phyloP scores from a whole-genome alignment of 2,329 filamentous ascomycete species.

The Trichoderma gracile region DNA sequence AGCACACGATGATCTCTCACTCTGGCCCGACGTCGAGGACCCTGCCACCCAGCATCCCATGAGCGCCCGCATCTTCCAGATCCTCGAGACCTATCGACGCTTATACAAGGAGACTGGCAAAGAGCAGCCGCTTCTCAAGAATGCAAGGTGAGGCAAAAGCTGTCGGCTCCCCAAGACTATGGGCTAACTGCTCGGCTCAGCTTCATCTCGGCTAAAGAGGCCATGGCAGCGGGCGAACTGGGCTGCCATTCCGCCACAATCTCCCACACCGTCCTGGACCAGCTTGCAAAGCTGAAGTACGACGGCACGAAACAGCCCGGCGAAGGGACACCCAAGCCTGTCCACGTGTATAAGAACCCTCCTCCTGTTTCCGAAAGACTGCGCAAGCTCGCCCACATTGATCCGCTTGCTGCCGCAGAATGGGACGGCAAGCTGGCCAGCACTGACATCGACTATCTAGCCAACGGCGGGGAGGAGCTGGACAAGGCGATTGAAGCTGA shows the following conservation, averaged over 20 bases:
- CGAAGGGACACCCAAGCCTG: slow-evolving; percentile 43
- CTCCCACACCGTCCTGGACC: slow-evolving; percentile 35
- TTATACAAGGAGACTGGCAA: slow-evolving; percentile 50
- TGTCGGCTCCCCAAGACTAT: neutral
- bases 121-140: slow-evolving; percentile 50
- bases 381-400: slow-evolving; percentile 39
- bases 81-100: slow-evolving; percentile 48
- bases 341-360: slow-evolving; percentile 42
- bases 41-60: slow-evolving; percentile 50
- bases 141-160: slow-evolving; percentile 39
- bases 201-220: slow-evolving; percentile 47
- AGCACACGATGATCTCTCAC: slow-evolving; percentile 44
- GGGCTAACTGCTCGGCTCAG: slow-evolving; percentile 30
- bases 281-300: slow-evolving; percentile 43
- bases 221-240: slow-evolving; percentile 48
- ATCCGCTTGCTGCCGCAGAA: slow-evolving; percentile 42
- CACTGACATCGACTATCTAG: slow-evolving; percentile 49
- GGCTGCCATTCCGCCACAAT: slow-evolving; percentile 41
- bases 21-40: slow-evolving; percentile 51
- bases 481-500: slow-evolving; percentile 46
- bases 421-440: slow-evolving; percentile 44
- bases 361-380: slow-evolving; percentile 39
- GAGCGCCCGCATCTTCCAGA: slow-evolving; percentile 49
- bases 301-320: slow-evolving; percentile 42
- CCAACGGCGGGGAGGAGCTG: slow-evolving; percentile 46